Conservation (phyloP, 202 grass and related monocot species). For the Saccharum hybrid region DNA sequence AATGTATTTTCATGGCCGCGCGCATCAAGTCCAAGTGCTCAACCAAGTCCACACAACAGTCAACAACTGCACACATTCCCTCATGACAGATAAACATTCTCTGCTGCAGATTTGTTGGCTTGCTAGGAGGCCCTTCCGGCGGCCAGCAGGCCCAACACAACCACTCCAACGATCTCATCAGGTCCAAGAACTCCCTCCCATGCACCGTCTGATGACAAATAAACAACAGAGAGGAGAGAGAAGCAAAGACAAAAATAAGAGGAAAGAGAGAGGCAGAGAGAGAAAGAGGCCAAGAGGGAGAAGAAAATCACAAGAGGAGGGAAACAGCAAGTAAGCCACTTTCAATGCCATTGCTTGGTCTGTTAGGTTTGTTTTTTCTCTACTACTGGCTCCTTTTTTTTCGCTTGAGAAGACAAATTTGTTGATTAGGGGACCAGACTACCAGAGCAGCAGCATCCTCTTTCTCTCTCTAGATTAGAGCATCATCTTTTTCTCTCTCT, state of each 20-base stretch:
- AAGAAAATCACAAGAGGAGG: constrained; percentile 27
- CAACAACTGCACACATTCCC: constrained; percentile 22
- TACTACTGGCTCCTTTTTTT: constrained; percentile 7
- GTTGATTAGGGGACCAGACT: constrained; percentile 58
- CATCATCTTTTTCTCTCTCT: constrained; percentile 31
- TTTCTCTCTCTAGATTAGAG: constrained; percentile 17
- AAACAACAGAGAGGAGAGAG: background rate
- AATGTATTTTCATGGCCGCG: background rate
- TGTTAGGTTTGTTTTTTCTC: background rate
- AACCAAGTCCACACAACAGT: constrained; percentile 22
- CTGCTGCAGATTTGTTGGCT: constrained; percentile 45
- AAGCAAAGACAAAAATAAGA: background rate
- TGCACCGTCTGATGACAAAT: background rate
- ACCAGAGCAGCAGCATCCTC: constrained; percentile 28
- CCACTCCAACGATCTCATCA: constrained; percentile 39
- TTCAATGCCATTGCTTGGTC: background rate
- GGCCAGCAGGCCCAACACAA: constrained; percentile 11
- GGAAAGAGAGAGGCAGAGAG: background rate
- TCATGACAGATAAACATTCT: constrained; percentile 39
- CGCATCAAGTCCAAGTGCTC: background rate
- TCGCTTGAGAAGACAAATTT: constrained; percentile 47
- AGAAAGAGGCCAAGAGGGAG: background rate
- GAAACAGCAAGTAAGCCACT: constrained; percentile 37
- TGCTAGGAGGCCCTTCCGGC: constrained; percentile 33
- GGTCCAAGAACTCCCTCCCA: constrained; percentile 5